Conservation (phyloP, 1,284 basidiomycete genomes). For the Rhodotorula sp. region DNA sequence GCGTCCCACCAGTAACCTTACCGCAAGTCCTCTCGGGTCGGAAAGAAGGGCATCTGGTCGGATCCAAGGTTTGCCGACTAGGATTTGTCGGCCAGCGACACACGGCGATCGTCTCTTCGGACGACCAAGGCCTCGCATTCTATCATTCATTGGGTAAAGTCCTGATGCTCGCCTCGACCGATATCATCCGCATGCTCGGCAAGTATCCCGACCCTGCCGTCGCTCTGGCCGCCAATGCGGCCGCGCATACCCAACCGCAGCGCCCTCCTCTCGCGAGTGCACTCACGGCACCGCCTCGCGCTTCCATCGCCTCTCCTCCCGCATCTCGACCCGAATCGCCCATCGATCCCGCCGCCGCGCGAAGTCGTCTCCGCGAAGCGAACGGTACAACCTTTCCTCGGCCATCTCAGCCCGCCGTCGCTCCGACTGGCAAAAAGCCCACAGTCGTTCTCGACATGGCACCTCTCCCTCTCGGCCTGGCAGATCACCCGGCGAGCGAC, state of each 20-base stretch:
- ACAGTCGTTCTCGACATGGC: constrained; percentile 72
- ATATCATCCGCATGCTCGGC: constrained; percentile 89
- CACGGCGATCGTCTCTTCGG: constrained; percentile 88
- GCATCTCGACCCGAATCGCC: not conserved
- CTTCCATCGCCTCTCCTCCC: constrained; percentile 42
- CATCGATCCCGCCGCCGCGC: not conserved
- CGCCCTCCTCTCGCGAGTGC: not conserved
- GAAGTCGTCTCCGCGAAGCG: not conserved
- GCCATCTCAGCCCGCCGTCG: not conserved
- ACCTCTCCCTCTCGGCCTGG: constrained; percentile 77
- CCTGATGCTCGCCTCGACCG: constrained; percentile 90
- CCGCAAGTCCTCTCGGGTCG: constrained; percentile 70
- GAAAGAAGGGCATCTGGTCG: constrained; percentile 85
- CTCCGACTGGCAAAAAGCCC: constrained; percentile 50
- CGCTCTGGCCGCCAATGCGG: constrained; percentile 22
- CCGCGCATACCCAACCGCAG: constrained; percentile 13
- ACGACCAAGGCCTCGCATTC: constrained; percentile 87
- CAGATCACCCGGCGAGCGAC: constrained; percentile 70
- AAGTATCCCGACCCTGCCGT: constrained; percentile 63
- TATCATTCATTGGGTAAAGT: constrained; percentile 94
- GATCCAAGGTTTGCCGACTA: constrained; percentile 80
- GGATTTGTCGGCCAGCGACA: constrained; percentile 91
- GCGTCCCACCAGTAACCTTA: constrained; percentile 68
- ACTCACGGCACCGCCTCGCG: constrained; percentile 1
- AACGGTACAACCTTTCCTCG: not conserved